Conservation (phyloP, 257 asterid species). For the Ligustrum vulgare region DNA sequence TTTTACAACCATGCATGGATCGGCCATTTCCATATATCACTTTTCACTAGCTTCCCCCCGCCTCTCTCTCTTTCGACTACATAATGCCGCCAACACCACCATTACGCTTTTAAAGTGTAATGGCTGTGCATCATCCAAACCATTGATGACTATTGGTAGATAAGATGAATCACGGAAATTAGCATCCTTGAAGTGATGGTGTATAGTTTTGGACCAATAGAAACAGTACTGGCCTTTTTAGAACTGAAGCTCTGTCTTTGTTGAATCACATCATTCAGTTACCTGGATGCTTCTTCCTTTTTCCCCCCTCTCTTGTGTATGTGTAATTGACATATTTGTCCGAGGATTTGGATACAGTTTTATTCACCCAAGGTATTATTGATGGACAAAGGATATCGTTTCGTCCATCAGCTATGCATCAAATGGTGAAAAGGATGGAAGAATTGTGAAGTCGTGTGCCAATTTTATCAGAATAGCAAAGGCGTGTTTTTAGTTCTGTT, state of each 20-base stretch:
- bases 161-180: neutral
- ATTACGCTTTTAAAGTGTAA: too few species aligned
- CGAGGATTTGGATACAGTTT: neutral
- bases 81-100: too few species aligned
- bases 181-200: conserved; percentile 5
- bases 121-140: too few species aligned
- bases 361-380: neutral
- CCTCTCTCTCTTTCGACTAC: too few species aligned
- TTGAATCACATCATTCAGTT: conserved; percentile 4
- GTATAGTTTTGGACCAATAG: conserved; percentile 8
- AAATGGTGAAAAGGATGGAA: neutral
- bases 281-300: neutral
- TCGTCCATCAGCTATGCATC: neutral
- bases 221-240: neutral
- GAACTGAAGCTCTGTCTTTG: conserved; percentile 7
- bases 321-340: neutral
- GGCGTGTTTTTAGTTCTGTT: too few species aligned
- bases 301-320: conserved; percentile 6
- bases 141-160: conserved; percentile 79
- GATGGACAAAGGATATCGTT: neutral
- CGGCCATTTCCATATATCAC: too few species aligned
- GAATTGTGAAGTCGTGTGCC: too few species aligned
- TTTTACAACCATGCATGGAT: too few species aligned
- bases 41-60: too few species aligned
- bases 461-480: too few species aligned